Evolutionary conservation across 2,329 filamentous ascomycete species (phyloP).

Genomic region (Talaromyces marneffei): DNA sequence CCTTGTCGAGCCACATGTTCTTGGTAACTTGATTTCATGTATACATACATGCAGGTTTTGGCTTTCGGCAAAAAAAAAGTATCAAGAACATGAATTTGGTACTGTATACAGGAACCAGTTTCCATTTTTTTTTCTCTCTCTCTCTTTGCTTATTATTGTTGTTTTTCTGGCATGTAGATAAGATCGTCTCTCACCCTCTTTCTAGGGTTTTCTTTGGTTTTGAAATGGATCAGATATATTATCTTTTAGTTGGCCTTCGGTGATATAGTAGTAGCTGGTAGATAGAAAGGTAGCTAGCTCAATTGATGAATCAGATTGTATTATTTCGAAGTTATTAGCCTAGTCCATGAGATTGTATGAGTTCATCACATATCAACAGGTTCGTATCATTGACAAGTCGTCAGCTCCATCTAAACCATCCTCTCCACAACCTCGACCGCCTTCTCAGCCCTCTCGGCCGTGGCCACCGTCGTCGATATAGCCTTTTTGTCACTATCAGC

Average conservation of each 20-base stretch:
- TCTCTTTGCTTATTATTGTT: neutral
- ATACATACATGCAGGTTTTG: neutral
- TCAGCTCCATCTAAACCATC: conserved; percentile 27
- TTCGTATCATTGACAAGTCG: neutral
- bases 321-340: neutral
- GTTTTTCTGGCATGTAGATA: neutral
- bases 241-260: neutral
- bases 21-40: neutral
- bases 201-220: neutral
- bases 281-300: neutral
- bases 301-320: neutral
- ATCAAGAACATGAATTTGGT: neutral
- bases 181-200: neutral
- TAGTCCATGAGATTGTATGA: too few relatives aligned
- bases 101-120: neutral
- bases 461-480: conserved; percentile 43
- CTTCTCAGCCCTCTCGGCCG: conserved; percentile 40
- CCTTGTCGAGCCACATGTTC: neutral
- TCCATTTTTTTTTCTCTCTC: neutral
- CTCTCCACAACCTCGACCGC: conserved; percentile 45
- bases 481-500: conserved; percentile 23
- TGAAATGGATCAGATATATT: neutral
- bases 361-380: neutral
- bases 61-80: neutral
- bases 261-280: neutral